Percentiles rank a stretch among this genome's conserved stretches.
Conservation (phyloP, 2,329 filamentous ascomycete genomes). For the Eurotiales sp. region DNA sequence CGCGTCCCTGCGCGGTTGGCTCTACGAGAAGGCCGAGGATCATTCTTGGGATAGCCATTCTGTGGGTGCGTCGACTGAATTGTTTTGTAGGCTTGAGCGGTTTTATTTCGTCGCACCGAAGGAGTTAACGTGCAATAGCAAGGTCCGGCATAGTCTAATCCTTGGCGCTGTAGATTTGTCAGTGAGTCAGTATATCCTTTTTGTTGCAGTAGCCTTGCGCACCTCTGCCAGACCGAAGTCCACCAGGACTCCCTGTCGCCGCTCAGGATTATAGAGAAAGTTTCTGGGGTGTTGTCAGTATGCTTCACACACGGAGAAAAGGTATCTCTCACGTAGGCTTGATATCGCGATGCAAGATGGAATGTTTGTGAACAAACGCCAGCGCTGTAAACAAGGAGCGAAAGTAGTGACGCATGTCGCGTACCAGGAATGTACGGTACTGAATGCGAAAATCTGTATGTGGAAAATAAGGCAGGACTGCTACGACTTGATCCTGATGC, state of each 20-base stretch:
- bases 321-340: slow-evolving; percentile 67
- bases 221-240: slow-evolving; percentile 95
- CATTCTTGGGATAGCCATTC: slow-evolving; percentile 78
- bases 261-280: slow-evolving; percentile 81
- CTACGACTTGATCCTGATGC: slow-evolving; percentile 88
- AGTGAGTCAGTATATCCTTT: neutral
- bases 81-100: slow-evolving; percentile 57
- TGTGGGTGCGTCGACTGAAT: slow-evolving; percentile 49
- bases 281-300: slow-evolving; percentile 49
- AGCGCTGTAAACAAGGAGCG: slow-evolving; percentile 83
- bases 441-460: slow-evolving; percentile 90
- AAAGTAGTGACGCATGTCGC: slow-evolving; percentile 87
- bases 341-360: slow-evolving; percentile 90
- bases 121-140: slow-evolving; percentile 74
- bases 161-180: slow-evolving; percentile 50
- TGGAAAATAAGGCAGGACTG: slow-evolving; percentile 90
- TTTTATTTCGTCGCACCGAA: slow-evolving; percentile 57
- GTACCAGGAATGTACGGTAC: slow-evolving; percentile 82
- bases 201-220: slow-evolving; percentile 11
- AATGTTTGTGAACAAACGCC: slow-evolving; percentile 72
- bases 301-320: neutral
- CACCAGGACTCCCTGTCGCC: slow-evolving; percentile 82
- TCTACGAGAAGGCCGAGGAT: slow-evolving; percentile 79
- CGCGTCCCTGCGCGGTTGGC: slow-evolving; percentile 93
- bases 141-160: slow-evolving; percentile 39